A percentile compares a stretch with the other conserved stretches of the same genome.
phyloP scores from a whole-genome alignment of 306 rosid genomes.

The Corylus americana region DNA sequence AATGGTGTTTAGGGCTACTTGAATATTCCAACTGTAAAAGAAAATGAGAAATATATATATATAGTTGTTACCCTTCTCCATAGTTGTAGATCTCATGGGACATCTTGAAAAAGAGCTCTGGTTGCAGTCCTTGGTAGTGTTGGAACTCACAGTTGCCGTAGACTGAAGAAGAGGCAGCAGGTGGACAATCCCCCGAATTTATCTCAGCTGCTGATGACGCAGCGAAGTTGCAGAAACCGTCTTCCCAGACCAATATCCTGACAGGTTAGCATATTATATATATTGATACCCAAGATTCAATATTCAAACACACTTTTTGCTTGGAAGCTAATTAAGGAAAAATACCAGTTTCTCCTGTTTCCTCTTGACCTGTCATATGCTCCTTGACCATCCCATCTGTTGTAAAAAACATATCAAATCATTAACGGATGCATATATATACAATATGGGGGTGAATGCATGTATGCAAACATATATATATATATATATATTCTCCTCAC shows the following conservation, averaged over 20 bases:
- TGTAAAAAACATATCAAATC: background rate
- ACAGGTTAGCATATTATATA: slow-evolving; percentile 18
- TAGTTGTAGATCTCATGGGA: slow-evolving; percentile 99
- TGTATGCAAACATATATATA: background rate
- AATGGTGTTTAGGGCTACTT: slow-evolving; percentile 5
- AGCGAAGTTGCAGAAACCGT: slow-evolving; percentile 95
- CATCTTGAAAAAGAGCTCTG: slow-evolving; percentile 99
- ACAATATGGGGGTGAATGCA: slow-evolving; percentile 11
- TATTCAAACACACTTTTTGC: background rate
- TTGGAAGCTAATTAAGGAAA: background rate
- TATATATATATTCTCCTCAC: slow-evolving; percentile 40
- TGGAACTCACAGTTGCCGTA: slow-evolving; percentile 72
- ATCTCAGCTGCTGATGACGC: slow-evolving; percentile 75
- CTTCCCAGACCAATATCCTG: slow-evolving; percentile 99
- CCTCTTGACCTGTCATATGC: slow-evolving; percentile 97
- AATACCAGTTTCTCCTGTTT: slow-evolving; percentile 93
- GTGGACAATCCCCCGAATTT: slow-evolving; percentile 51
- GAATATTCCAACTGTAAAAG: background rate
- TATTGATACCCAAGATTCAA: background rate
- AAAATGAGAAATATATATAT: background rate
- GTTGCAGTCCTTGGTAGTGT: slow-evolving; percentile 77
- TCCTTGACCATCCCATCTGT: slow-evolving; percentile 98
- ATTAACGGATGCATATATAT: background rate
- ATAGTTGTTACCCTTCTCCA: slow-evolving; percentile 75
- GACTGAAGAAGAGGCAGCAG: slow-evolving; percentile 43